A percentile compares a stretch with the other conserved stretches of the same genome.
phyloP scores from a whole-genome alignment of 139 green algal species.

The Diplosphaera chodatii region DNA sequence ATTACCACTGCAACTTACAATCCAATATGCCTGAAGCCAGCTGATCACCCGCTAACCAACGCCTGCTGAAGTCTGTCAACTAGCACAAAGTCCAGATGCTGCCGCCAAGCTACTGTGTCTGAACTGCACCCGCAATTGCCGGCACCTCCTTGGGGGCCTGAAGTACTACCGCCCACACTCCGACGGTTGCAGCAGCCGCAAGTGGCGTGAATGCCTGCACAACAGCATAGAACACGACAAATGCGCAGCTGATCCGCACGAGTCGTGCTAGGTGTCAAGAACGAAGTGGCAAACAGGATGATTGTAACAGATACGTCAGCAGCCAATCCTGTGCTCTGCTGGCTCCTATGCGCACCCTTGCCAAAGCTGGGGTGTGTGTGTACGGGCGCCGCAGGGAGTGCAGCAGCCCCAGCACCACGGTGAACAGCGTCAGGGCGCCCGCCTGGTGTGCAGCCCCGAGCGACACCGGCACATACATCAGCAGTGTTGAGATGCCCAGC shows the following conservation, averaged over 20 bases:
- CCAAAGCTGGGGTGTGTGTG: conserved; percentile 2
- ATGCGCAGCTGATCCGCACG: too few species aligned
- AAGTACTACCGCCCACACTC: neutral
- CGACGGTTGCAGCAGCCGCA: neutral
- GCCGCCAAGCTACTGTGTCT: too few species aligned
- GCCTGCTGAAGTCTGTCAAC: too few species aligned
- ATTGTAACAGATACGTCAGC: conserved; percentile 5
- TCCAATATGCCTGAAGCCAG: too few species aligned
- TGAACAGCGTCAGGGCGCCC: conserved; percentile 87
- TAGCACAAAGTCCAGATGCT: too few species aligned
- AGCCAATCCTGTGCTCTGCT: too few species aligned
- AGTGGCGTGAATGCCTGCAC: neutral
- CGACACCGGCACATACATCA: conserved; percentile 80
- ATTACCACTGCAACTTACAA: too few species aligned
- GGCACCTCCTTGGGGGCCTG: neutral
- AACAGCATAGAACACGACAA: neutral
- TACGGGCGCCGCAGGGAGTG: conserved; percentile 55
- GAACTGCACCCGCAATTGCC: neutral
- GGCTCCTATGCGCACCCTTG: neutral
- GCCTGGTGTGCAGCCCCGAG: conserved; percentile 83
- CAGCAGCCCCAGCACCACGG: conserved; percentile 69
- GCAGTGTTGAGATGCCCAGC: conserved; percentile 76
- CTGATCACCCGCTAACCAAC: too few species aligned
- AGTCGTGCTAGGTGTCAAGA: too few species aligned
- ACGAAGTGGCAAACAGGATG: neutral